Percentiles rank a stretch among this genome's conserved stretches.
Conservation (phyloP, 2,329 filamentous ascomycete species). For the Epichloe elymi region DNA sequence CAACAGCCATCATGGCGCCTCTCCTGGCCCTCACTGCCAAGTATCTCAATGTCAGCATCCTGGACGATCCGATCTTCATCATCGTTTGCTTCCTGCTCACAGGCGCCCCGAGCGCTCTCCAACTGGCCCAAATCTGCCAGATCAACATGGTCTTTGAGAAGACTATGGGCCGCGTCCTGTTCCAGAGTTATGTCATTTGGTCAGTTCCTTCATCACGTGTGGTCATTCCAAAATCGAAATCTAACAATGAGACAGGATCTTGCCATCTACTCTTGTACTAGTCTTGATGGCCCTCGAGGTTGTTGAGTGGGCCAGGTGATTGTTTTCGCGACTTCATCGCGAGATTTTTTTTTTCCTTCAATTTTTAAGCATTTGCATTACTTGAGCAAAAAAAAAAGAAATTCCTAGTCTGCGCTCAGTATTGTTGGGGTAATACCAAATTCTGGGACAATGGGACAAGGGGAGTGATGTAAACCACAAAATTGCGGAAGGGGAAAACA, state of each 20-base stretch:
- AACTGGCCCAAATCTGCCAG: slow-evolving; percentile 96
- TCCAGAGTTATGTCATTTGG: slow-evolving; percentile 85
- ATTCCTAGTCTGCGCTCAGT: not conserved
- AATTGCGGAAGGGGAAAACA: too few species aligned
- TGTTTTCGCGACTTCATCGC: not conserved
- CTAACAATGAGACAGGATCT: slow-evolving; percentile 48
- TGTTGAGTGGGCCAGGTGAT: slow-evolving; percentile 63
- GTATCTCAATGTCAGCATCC: slow-evolving; percentile 80
- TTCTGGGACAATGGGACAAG: not conserved
- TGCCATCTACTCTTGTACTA: slow-evolving; percentile 80
- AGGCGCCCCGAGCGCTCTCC: slow-evolving; percentile 82
- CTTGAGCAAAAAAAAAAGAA: not conserved
- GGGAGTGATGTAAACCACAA: too few species aligned
- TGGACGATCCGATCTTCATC: slow-evolving; percentile 96
- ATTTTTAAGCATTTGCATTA: not conserved
- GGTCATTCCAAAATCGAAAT: slow-evolving; percentile 2
- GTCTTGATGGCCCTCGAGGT: slow-evolving; percentile 89
- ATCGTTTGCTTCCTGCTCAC: slow-evolving; percentile 95
- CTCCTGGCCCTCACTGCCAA: slow-evolving; percentile 78
- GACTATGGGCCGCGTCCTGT: slow-evolving; percentile 83
- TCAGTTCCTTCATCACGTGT: slow-evolving; percentile 29
- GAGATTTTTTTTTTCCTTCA: not conserved
- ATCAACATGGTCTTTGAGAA: slow-evolving; percentile 93
- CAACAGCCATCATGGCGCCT: slow-evolving; percentile 84
- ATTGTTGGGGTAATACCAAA: not conserved